A percentile compares a stretch with the other conserved stretches of the same genome.
phyloP scores from a whole-genome alignment of 257 asterid genomes.

The Salvia miltiorrhiza region DNA sequence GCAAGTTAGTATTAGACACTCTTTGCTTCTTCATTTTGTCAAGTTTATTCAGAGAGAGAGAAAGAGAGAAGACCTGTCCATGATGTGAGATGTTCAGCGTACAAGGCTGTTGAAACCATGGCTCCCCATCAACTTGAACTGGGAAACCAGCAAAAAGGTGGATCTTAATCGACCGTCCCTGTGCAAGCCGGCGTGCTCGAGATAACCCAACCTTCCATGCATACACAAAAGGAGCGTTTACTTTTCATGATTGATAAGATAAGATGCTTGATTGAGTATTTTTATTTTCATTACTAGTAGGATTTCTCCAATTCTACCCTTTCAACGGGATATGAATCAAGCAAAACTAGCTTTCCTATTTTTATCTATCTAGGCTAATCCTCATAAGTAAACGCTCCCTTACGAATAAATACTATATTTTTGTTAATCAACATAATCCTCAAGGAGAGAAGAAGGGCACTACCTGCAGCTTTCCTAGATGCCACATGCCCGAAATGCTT shows the following conservation, averaged over 20 bases:
- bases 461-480: constrained; percentile 96
- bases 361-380: no score
- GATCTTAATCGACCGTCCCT: constrained; percentile 84
- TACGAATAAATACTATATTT: no score
- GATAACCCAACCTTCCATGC: constrained; percentile 79
- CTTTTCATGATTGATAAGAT: not conserved
- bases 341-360: no score
- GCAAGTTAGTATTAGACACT: no score
- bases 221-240: not conserved
- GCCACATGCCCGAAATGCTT: constrained; percentile 97
- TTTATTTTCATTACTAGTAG: no score
- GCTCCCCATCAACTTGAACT: constrained; percentile 95
- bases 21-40: not conserved
- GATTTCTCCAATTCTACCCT: no score
- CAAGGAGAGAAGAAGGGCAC: not conserved
- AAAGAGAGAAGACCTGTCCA: constrained; percentile 89
- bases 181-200: constrained; percentile 89
- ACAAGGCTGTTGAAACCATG: constrained; percentile 95
- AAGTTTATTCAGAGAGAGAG: not conserved
- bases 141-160: constrained; percentile 84
- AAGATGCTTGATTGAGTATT: no score
- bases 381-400: no score
- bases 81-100: constrained; percentile 78
- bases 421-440: not conserved
- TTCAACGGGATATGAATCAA: no score